A percentile compares a stretch with the other conserved stretches of the same genome.
These are phyloP conservation scores for Phytopythium helicoides DNA, from an alignment of 352 stramenopile species.

Conservation along the genomic window DNA sequence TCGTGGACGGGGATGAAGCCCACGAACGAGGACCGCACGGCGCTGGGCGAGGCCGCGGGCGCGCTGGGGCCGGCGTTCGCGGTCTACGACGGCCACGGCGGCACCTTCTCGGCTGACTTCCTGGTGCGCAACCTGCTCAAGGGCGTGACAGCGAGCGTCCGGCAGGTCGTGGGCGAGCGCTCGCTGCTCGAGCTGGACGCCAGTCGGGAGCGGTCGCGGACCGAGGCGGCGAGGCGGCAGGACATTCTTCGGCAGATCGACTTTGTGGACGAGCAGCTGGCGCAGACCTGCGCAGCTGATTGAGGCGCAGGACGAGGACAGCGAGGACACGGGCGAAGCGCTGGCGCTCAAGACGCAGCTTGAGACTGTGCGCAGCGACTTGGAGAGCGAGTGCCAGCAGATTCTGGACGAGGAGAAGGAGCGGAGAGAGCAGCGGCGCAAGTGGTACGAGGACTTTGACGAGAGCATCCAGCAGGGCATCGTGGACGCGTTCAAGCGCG, in stretches of 20 bases:
- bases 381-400: conserved; percentile 24
- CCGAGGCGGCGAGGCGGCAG: conserved; percentile 22
- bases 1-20: conserved; percentile 52
- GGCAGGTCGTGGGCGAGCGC: conserved; percentile 24
- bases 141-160: conserved; percentile 20
- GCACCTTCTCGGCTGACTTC: conserved; percentile 47
- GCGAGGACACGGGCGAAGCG: conserved; percentile 9
- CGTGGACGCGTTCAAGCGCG: conserved; percentile 33
- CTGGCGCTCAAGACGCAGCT: conserved; percentile 24
- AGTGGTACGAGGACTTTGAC: conserved; percentile 27
- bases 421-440: conserved; percentile 13
- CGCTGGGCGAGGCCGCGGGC: conserved; percentile 3
- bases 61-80: conserved; percentile 43
- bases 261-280: conserved; percentile 26
- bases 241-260: conserved; percentile 28
- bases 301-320: neutral
- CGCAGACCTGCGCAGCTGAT: conserved; percentile 21
- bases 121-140: conserved; percentile 43
- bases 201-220: conserved; percentile 11
- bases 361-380: conserved; percentile 14
- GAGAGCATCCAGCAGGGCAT: conserved; percentile 26
- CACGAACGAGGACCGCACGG: conserved; percentile 59
- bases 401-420: conserved; percentile 33
- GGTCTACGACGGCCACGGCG: conserved; percentile 62
- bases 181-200: conserved; percentile 14